Evolutionary conservation across 768 basidiomycete genomes (phyloP), one percentile per base, ranked within the genome.

Genomic region (Mycena albidolilacea): DNA sequence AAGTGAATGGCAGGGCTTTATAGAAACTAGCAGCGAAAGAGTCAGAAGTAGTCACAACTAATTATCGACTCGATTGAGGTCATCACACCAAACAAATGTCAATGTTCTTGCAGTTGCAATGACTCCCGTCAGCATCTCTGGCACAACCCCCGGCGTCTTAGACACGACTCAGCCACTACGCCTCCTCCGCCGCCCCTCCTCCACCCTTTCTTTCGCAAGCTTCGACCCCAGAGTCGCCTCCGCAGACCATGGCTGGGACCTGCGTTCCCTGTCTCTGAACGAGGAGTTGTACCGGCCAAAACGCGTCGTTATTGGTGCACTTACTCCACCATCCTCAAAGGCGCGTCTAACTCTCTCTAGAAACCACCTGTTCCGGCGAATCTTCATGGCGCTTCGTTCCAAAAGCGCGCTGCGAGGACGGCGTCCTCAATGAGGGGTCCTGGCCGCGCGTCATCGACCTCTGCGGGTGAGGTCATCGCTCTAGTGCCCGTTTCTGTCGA

Each of bases 331-430:
- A 37, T 17, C 14, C n/a, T 0, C 10, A 9, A 50, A 41, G 30
- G 46, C 39, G 10, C 60, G n/a, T 62, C 65, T 66, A 9, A 62
- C 4, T 2, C 21, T 8, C 12, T 11, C 7, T 19, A 72, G 75
- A 95, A 82, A 90, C 86, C 9, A 82, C 86, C 5, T 84, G 89
- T 0, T 85, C 84, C n/a, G 89, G 89, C 17, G 83, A 85, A 46
- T 86, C 84, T 60, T 87, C 85, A 70, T 95, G 94, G 94, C 87
- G 94, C 55, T 95, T 93, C 81, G 92, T 95, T 19, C 94, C 94
- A 43, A 89, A 86, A 61, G 93, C 94, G 5, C 87, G 85, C 67
- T 81, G 84, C 67, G 89, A 89, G 58, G 85, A 87, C 9, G 90
- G 88, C 6, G 88, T 88, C 11, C 78, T 79, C 43, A 89, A 93